Evolutionary conservation across 1,284 basidiomycete species (phyloP), one percentile per base, ranked within the genome.

Genomic region (Cutaneotrichosporon curvatum): DNA sequence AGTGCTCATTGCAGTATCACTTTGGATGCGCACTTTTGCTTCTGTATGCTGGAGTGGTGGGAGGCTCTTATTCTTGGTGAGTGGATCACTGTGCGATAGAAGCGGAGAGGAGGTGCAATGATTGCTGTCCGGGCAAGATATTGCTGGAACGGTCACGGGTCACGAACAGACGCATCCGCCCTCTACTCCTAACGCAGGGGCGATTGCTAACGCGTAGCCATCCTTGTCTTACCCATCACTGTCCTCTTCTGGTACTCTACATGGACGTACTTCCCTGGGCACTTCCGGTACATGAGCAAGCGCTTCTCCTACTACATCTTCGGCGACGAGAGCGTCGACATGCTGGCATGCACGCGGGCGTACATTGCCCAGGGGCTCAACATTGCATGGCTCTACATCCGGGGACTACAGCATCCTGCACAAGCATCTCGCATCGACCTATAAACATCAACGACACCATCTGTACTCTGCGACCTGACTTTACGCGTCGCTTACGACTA

Each of bases 281-380:
- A 73, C 53, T 40, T 70, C 40, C 50, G 54, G 20, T 72, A 72
- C 59, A 58, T 73, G 21, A 56, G 61, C 21, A 57, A 62, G 8
- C 62, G 72, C 30, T 67, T 66, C 54, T 57, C 66, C 25, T 73
- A 72, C 58, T 73, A 73, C 50, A 59, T 72, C 7, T 69, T 62
- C 42, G 72, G 66, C 4, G 69, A 72, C 50, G 70, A 73, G 53
- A 57, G 37, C 18, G 53, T 53, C 44, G 48, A 48, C 45, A 36
- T 47, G 12, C 12, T 50, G 15, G 47, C 47, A 2, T 28, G 10
- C 6, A 10, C 45, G 14, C 41, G 44, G 34, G 47, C 30, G 12
- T 43, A 42, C 23, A 16, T 50, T 18, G 48, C 43, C 25, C 45
- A 48, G 32, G 47, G 47, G 45, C 23, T 52, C 41, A 53, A 53